phyloP scores from a whole-genome alignment of 2,329 filamentous ascomycete genomes.

The Talaromyces sp. region DNA sequence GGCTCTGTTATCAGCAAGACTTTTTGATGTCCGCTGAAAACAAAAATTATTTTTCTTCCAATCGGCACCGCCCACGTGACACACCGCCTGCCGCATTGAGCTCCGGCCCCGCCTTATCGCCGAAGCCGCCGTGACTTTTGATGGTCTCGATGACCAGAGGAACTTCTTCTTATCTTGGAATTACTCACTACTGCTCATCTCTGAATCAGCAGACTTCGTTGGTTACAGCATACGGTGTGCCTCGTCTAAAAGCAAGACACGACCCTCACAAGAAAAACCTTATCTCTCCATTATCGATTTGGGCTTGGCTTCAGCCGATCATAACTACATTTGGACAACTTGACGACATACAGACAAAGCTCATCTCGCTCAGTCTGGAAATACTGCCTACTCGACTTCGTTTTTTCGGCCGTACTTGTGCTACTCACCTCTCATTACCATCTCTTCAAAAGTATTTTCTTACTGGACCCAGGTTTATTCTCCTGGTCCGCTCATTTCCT shows the following conservation, averaged over 20 bases:
- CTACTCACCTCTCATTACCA: neutral
- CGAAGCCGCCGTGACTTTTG: neutral
- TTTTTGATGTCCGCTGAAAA: neutral
- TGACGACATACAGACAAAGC: slow-evolving; percentile 2
- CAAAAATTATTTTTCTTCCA: slow-evolving; percentile 15
- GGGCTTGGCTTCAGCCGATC: neutral
- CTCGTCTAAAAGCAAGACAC: neutral
- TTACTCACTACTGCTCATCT: neutral
- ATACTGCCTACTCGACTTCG: neutral
- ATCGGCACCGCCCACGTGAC: slow-evolving; percentile 15
- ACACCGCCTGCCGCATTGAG: slow-evolving; percentile 3
- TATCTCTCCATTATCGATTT: neutral
- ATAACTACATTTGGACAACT: neutral
- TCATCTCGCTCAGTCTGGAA: neutral
- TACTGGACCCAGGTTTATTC: neutral
- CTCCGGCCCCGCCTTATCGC: slow-evolving; percentile 11
- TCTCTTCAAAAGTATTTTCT: neutral
- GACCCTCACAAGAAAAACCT: neutral
- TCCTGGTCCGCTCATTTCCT: neutral
- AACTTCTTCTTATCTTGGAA: slow-evolving; percentile 3
- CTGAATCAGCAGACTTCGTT: neutral
- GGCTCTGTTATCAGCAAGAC: neutral
- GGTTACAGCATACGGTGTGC: too few species aligned
- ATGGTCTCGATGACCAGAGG: neutral
- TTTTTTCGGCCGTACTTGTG: neutral